phyloP scores from a whole-genome alignment of 202 grass and related monocot species.

The Saccharum hybrid region DNA sequence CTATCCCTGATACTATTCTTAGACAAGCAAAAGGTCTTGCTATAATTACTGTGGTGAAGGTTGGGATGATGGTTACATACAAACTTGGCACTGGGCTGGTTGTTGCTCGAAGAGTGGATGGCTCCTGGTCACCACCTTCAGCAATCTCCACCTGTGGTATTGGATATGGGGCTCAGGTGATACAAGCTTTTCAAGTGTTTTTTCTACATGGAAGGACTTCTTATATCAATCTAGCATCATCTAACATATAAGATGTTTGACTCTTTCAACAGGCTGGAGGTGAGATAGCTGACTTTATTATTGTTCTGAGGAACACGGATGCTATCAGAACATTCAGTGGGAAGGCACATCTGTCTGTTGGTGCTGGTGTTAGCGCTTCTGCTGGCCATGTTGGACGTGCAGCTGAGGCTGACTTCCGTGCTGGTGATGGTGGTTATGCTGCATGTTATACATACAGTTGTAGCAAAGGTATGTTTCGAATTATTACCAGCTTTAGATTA shows the following conservation, averaged over 20 bases:
- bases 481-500: neutral
- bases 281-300: conserved; percentile 86
- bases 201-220: conserved; percentile 29
- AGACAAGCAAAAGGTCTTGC: conserved; percentile 83
- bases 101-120: conserved; percentile 67
- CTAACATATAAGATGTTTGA: conserved; percentile 26
- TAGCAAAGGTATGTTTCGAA: conserved; percentile 69
- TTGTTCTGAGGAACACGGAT: conserved; percentile 83
- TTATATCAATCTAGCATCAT: neutral
- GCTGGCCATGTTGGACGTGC: conserved; percentile 67
- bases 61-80: conserved; percentile 71
- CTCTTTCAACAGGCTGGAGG: conserved; percentile 66
- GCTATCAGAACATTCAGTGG: conserved; percentile 83
- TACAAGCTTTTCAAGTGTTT: conserved; percentile 22
- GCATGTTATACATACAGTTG: conserved; percentile 91
- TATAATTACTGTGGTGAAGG: conserved; percentile 76
- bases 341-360: conserved; percentile 75
- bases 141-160: conserved; percentile 70
- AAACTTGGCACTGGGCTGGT: conserved; percentile 77
- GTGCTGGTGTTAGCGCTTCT: conserved; percentile 78
- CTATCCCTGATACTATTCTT: conserved; percentile 66
- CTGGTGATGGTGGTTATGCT: conserved; percentile 80
- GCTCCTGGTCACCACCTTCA: conserved; percentile 81
- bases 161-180: conserved; percentile 81
- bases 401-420: conserved; percentile 79